phyloP scores from a whole-genome alignment of 78 protist genomes.

The Diacronema lutheri region DNA sequence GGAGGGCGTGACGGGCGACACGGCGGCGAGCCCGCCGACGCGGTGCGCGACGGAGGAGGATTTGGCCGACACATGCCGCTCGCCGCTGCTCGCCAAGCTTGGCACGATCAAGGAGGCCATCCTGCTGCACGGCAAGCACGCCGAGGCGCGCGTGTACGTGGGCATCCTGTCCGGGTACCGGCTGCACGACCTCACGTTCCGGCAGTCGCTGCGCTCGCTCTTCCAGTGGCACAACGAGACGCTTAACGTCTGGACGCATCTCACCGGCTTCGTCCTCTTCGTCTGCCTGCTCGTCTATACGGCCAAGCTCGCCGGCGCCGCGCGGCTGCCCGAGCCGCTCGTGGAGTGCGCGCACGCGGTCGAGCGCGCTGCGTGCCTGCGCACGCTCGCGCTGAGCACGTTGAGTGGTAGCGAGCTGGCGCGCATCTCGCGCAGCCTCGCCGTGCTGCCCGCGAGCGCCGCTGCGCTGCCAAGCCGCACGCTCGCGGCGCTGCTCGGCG shows the following conservation, averaged over 20 bases:
- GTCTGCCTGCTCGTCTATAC: background rate
- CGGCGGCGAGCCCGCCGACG: too few species aligned
- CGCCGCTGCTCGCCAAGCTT: too few species aligned
- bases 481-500: too few species aligned
- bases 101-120: too few species aligned
- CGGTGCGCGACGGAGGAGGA: too few species aligned
- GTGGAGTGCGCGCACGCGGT: background rate
- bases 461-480: background rate
- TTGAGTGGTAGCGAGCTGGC: background rate
- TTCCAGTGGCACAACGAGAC: slow-evolving; percentile 39
- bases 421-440: background rate
- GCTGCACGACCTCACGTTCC: background rate
- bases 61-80: too few species aligned
- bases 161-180: slow-evolving; percentile 16
- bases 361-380: background rate
- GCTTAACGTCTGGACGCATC: slow-evolving; percentile 36
- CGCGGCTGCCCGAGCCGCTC: background rate
- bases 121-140: too few species aligned
- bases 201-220: background rate
- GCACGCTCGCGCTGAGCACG: background rate
- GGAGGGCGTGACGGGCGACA: too few species aligned
- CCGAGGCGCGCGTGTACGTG: too few species aligned
- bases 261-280: slow-evolving; percentile 17
- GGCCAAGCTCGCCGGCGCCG: background rate
- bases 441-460: too few species aligned